phyloP scores from a whole-genome alignment of 495 filamentous ascomycete species.

The Lasiosphaeria ovina region DNA sequence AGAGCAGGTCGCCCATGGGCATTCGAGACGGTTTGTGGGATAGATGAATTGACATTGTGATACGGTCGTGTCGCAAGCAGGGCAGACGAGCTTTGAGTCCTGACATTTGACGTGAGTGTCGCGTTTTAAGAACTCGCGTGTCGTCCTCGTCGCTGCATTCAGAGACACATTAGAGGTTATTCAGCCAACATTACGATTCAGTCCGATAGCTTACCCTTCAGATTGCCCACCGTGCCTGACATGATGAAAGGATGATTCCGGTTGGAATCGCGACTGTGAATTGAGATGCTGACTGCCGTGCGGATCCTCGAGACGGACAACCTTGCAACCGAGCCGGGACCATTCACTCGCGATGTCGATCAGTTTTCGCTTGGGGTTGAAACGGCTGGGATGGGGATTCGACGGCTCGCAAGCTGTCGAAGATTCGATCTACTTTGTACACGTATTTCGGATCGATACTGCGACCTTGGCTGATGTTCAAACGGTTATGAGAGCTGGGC shows the following conservation, averaged over 20 bases:
- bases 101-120: slow-evolving; percentile 27
- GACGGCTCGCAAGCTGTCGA: too few relatives aligned
- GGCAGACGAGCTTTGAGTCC: slow-evolving; percentile 24
- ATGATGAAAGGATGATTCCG: slow-evolving; percentile 8
- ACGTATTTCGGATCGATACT: too few relatives aligned
- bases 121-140: slow-evolving; percentile 16
- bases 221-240: slow-evolving; percentile 12
- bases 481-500: too few relatives aligned
- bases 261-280: neutral
- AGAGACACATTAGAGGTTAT: slow-evolving; percentile 1
- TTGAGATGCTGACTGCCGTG: neutral
- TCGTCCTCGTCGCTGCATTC: neutral
- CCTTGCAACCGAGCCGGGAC: too few relatives aligned
- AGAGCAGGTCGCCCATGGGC: slow-evolving; percentile 40
- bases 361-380: too few relatives aligned
- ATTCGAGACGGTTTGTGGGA: slow-evolving; percentile 34
- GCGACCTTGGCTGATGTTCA: too few relatives aligned
- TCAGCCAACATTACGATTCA: neutral
- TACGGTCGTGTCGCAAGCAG: slow-evolving; percentile 20
- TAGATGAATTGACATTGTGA: slow-evolving; percentile 37
- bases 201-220: slow-evolving; percentile 9
- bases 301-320: neutral
- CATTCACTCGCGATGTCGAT: too few relatives aligned
- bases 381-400: too few relatives aligned
- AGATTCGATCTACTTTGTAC: too few relatives aligned